Conservation (phyloP, 805 yeast genomes). For the Starmerella scarabaei region DNA sequence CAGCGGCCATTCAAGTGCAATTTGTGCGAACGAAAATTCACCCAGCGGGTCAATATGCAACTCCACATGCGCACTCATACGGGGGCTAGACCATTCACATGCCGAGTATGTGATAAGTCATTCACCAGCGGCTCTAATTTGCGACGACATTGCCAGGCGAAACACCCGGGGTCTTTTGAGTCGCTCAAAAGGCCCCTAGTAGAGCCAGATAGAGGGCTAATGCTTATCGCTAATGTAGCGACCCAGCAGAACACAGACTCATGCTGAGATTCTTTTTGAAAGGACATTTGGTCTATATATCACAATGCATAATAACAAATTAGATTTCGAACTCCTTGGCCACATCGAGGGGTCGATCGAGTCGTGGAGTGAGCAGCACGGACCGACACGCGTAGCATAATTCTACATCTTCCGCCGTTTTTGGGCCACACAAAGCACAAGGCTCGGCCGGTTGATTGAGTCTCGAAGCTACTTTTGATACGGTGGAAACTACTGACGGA, state of each 20-base stretch:
- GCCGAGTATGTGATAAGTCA: slow-evolving; percentile 43
- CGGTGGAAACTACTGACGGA: slow-evolving; percentile 84
- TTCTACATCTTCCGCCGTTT: neutral
- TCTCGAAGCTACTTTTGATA: slow-evolving; percentile 77
- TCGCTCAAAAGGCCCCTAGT: too few relatives aligned
- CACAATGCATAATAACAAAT: too few relatives aligned
- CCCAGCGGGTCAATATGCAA: slow-evolving; percentile 75
- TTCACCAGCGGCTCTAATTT: slow-evolving; percentile 20
- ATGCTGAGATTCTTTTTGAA: too few relatives aligned
- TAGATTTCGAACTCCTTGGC: slow-evolving; percentile 3
- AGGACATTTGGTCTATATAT: too few relatives aligned
- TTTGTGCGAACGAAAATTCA: slow-evolving; percentile 60
- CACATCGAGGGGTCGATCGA: slow-evolving; percentile 2
- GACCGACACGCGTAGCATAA: slow-evolving; percentile 22
- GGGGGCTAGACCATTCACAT: slow-evolving; percentile 79
- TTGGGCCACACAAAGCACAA: slow-evolving; percentile 15
- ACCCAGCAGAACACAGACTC: too few relatives aligned
- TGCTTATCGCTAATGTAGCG: too few relatives aligned
- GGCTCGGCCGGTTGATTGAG: slow-evolving; percentile 27
- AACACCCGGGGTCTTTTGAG: too few relatives aligned
- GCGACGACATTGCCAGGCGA: slow-evolving; percentile 22
- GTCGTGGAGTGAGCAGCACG: slow-evolving; percentile 1
- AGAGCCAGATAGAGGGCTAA: too few relatives aligned
- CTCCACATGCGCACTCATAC: slow-evolving; percentile 79
- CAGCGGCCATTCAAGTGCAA: slow-evolving; percentile 74